Conservation (phyloP, 768 basidiomycete species). For the Chalciporus piperatus region DNA sequence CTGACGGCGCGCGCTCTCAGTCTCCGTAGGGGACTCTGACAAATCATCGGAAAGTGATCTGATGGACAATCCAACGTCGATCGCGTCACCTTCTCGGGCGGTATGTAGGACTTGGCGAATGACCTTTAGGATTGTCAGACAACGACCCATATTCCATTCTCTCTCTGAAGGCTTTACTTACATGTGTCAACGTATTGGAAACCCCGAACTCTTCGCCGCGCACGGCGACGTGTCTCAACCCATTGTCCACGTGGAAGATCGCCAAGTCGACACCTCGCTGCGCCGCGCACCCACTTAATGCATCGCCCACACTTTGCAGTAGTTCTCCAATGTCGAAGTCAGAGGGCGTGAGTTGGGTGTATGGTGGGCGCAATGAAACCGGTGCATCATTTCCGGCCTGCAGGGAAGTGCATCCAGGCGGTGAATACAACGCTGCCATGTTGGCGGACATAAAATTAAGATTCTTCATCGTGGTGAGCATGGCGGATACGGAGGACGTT, state of each 20-base stretch:
- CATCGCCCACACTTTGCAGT: constrained; percentile 86
- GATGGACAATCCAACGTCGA: constrained; percentile 80
- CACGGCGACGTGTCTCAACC: constrained; percentile 83
- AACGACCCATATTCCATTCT: not conserved
- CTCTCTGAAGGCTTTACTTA: constrained; percentile 41
- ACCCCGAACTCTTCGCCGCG: constrained; percentile 83
- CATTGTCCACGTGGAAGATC: constrained; percentile 85
- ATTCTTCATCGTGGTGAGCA: constrained; percentile 90
- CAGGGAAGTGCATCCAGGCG: constrained; percentile 12
- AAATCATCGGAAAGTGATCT: constrained; percentile 29
- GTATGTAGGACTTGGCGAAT: constrained; percentile 77
- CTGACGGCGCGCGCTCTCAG: constrained; percentile 21
- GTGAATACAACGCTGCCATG: constrained; percentile 45
- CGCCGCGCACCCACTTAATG: constrained; percentile 79
- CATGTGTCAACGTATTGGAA: constrained; percentile 79
- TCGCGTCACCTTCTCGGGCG: constrained; percentile 70
- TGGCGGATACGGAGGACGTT: constrained; percentile 80
- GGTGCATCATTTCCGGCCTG: constrained; percentile 16
- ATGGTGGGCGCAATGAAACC: constrained; percentile 18
- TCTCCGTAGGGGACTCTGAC: constrained; percentile 24
- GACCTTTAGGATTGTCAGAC: constrained; percentile 49
- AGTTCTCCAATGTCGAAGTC: constrained; percentile 93
- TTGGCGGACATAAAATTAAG: constrained; percentile 93
- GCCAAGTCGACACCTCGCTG: constrained; percentile 87
- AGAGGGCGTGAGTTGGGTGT: constrained; percentile 29